Evolutionary conservation across 2,329 filamentous ascomycete genomes (phyloP), one percentile per base, ranked within the genome.

Genomic region (Penicillium sp.): DNA sequence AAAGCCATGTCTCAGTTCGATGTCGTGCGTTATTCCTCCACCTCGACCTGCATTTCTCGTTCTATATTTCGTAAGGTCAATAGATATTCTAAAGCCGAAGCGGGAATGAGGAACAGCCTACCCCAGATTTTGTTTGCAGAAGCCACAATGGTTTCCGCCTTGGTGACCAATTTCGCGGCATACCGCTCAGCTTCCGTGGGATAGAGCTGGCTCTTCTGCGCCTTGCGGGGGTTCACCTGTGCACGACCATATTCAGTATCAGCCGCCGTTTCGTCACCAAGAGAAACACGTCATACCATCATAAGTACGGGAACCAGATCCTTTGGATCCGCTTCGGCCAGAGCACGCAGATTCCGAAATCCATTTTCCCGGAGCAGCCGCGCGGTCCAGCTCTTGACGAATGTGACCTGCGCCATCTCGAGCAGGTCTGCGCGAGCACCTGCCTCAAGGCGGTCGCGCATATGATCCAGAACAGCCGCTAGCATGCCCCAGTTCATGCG

Each of bases 401-500:
- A 88, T 0, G 83, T 80, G 27, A 89, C 80, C 59, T 83, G 80
- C 2, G 84, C 78, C 57, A 89, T 72, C 3, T 81, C 81, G 7
- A 90, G 67, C 11, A 89, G 70, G 54, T 89, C 86, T 0, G 81
- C 76, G 43, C 78, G 78, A 1, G 85, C 86, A 1, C 85, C 85
- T 8, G 84, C 84, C 60, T 81, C 80, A 5, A 90, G 70, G 15
- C 86, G 74, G 62, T 88, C 84, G 1, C 81, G 80, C 67, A 86
- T 88, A 57, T 89, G 85, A 50, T 88, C 83, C 20, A 89, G 70
- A 5, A 84, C 81, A 4, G 81, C 83, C 5, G 80, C 79, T 59
- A 89, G 77, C 53, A 84, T 80, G 1, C 81, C 82, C 83, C 84
- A 88, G 2, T 76, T 80, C 85, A 90, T 87, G 13, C 79, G 75